Evolutionary conservation across 2,329 filamentous ascomycete species (phyloP).

Genomic region (Colletotrichum sp.): DNA sequence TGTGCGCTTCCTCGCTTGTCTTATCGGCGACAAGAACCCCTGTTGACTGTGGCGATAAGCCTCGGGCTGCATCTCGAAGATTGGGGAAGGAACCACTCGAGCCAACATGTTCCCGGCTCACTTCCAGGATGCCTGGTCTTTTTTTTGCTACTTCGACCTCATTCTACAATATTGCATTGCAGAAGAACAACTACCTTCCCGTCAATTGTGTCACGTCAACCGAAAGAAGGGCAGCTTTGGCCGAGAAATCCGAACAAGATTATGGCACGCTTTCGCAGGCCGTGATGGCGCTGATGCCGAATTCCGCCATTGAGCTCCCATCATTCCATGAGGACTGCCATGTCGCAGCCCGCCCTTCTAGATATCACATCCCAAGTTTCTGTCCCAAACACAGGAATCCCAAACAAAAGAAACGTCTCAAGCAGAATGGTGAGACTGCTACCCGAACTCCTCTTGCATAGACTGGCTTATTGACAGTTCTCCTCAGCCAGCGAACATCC

Average conservation of each 20-base stretch:
- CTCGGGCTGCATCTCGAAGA: not conserved
- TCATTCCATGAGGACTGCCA: not conserved
- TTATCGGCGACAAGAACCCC: not conserved
- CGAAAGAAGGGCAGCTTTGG: not conserved
- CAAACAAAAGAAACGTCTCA: not conserved
- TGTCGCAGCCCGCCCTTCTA: not conserved
- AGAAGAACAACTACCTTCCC: fast-evolving
- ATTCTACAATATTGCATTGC: not conserved
- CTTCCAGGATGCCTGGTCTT: not conserved
- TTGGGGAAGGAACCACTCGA: not conserved
- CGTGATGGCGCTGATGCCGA: not conserved
- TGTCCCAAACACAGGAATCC: not conserved
- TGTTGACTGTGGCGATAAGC: not conserved
- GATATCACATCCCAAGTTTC: not conserved
- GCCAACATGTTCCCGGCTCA: not conserved
- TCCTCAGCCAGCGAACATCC: not conserved
- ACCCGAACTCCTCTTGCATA: not conserved
- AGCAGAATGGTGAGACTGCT: not conserved
- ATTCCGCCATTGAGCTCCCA: not conserved
- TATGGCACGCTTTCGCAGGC: not conserved
- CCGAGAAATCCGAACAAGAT: not conserved
- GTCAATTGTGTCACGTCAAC: not conserved
- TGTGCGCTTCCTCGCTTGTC: not conserved
- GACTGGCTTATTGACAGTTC: not conserved
- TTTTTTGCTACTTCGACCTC: not conserved